Percentiles rank a stretch among this genome's conserved stretches.
Evolutionary conservation across 768 basidiomycete species (phyloP).

Genomic region (Xerocomellus dryophilus): DNA sequence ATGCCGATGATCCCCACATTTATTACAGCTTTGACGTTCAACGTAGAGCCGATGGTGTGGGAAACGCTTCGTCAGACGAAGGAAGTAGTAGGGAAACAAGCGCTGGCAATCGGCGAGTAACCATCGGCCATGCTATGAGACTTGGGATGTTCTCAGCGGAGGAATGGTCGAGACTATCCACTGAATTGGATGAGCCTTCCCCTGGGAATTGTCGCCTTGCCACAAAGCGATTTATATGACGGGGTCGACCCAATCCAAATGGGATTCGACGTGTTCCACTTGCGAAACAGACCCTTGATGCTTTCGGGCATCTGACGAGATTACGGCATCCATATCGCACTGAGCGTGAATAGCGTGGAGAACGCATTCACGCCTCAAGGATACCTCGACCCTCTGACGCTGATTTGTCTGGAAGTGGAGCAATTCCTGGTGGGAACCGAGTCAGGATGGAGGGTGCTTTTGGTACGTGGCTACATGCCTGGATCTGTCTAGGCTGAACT

Average conservation of each 20-base stretch:
- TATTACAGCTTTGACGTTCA: conserved; percentile 61
- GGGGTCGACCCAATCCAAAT: conserved; percentile 37
- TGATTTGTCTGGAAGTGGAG: conserved; percentile 56
- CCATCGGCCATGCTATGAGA: conserved; percentile 61
- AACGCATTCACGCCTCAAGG: conserved; percentile 73
- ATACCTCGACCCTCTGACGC: conserved; percentile 55
- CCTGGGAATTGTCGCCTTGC: conserved; percentile 53
- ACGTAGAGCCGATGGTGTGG: conserved; percentile 52
- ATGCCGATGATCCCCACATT: conserved; percentile 66
- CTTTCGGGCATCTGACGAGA: conserved; percentile 45
- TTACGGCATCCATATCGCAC: conserved; percentile 47
- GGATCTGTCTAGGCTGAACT: not conserved
- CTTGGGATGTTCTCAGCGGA: conserved; percentile 46
- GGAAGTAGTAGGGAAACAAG: conserved; percentile 24
- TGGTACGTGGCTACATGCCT: conserved; percentile 37
- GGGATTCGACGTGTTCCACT: conserved; percentile 31
- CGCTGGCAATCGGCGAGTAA: conserved; percentile 39
- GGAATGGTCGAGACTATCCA: conserved; percentile 46
- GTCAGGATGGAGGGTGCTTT: conserved; percentile 42
- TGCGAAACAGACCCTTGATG: conserved; percentile 54
- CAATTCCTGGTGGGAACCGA: conserved; percentile 57
- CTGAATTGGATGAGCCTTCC: conserved; percentile 39
- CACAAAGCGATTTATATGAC: conserved; percentile 72
- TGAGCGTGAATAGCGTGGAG: conserved; percentile 63
- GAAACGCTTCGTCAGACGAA: conserved; percentile 46